Conservation (phyloP, 1,284 basidiomycete species). For the Dichomitus squalens region DNA sequence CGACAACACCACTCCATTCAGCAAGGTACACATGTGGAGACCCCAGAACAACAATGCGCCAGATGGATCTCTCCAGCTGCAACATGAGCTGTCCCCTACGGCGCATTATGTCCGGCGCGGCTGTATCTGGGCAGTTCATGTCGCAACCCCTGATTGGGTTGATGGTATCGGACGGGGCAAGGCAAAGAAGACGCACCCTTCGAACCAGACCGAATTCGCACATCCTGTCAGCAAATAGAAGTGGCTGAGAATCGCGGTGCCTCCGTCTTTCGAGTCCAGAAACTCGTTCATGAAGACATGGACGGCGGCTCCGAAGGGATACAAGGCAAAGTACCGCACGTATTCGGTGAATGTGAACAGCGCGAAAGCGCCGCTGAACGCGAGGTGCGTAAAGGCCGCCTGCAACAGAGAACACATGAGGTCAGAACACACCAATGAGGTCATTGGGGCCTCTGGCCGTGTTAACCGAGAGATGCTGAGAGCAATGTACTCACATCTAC, state of each 20-base stretch:
- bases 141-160: background rate
- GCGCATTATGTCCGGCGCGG: too few species aligned
- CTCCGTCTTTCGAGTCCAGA: constrained; percentile 92
- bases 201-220: constrained; percentile 93
- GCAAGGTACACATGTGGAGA: background rate
- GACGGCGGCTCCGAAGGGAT: constrained; percentile 91
- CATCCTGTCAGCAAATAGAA: constrained; percentile 97
- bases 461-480: background rate
- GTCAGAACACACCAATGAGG: constrained; percentile 3
- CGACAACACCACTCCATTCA: background rate
- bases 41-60: too few species aligned
- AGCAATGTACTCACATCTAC: constrained; percentile 74
- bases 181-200: constrained; percentile 63
- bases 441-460: background rate
- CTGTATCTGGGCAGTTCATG: background rate
- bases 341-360: constrained; percentile 96
- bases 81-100: too few species aligned
- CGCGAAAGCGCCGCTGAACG: constrained; percentile 92
- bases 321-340: constrained; percentile 96
- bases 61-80: too few species aligned
- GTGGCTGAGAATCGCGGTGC: constrained; percentile 95
- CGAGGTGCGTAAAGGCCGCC: constrained; percentile 95
- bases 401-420: constrained; percentile 36
- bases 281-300: constrained; percentile 99
- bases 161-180: background rate